A percentile compares a stretch with the other conserved stretches of the same genome.
Conservation (phyloP, 225 moss, liverwort and hornwort genomes). For the Bryum argenteum region DNA sequence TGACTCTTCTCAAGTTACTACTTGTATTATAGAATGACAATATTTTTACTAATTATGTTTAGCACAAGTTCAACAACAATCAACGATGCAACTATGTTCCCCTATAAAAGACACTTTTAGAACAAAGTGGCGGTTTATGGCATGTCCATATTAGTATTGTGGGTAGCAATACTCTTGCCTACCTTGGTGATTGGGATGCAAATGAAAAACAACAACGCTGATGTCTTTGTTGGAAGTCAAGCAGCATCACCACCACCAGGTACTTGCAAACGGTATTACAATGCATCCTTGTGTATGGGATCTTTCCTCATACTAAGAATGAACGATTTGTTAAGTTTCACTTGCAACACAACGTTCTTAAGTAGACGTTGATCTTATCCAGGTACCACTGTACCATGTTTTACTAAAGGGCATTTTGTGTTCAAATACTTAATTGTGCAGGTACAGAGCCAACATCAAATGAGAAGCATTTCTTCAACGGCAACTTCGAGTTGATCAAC, state of each 20-base stretch:
- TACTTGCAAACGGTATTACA: not conserved
- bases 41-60: too few relatives aligned
- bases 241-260: slow-evolving; percentile 28
- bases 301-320: too few relatives aligned
- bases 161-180: slow-evolving; percentile 29
- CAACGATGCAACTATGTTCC: too few relatives aligned
- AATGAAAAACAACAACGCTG: slow-evolving; percentile 24
- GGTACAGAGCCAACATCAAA: slow-evolving; percentile 10
- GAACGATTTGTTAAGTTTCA: not conserved
- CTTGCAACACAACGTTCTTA: not conserved
- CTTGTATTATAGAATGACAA: too few relatives aligned
- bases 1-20: too few relatives aligned
- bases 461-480: slow-evolving; percentile 22
- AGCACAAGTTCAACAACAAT: too few relatives aligned
- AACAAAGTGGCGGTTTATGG: too few relatives aligned
- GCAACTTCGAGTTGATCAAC: slow-evolving; percentile 46
- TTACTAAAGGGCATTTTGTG: too few relatives aligned
- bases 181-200: slow-evolving; percentile 31
- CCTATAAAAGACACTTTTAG: too few relatives aligned
- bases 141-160: slow-evolving; percentile 26
- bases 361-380: too few relatives aligned
- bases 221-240: slow-evolving; percentile 17
- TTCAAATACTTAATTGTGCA: too few relatives aligned
- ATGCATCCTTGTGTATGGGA: not conserved
- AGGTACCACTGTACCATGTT: too few relatives aligned